Conservation (phyloP, 2,329 filamentous ascomycete genomes). For the Xylariomycetidae sp. region DNA sequence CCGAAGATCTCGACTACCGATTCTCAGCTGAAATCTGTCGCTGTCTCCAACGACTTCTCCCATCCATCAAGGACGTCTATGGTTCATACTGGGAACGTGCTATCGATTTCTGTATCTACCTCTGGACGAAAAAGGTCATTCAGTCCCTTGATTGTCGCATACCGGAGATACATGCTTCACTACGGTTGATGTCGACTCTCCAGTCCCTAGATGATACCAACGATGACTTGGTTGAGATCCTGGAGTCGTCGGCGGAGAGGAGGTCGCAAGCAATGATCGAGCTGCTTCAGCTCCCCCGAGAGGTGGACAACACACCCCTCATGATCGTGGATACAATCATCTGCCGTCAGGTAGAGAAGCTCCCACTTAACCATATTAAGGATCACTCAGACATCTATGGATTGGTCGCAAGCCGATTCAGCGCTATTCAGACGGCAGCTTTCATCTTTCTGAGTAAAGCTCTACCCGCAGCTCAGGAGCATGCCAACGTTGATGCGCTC, state of each 20-base stretch:
- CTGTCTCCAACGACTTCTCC: slow-evolving; percentile 58
- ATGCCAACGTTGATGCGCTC: slow-evolving; percentile 73
- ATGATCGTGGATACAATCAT: slow-evolving; percentile 73
- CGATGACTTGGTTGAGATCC: slow-evolving; percentile 76
- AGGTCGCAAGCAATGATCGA: slow-evolving; percentile 57
- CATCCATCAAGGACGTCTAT: slow-evolving; percentile 75
- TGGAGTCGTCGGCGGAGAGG: slow-evolving; percentile 54
- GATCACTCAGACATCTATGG: slow-evolving; percentile 68
- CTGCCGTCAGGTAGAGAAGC: slow-evolving; percentile 60
- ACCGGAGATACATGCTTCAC: slow-evolving; percentile 64
- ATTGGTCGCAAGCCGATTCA: slow-evolving; percentile 70
- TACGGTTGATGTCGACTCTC: slow-evolving; percentile 65
- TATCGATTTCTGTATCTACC: slow-evolving; percentile 52
- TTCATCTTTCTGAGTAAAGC: slow-evolving; percentile 76
- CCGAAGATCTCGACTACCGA: slow-evolving; percentile 37
- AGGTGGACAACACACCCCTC: slow-evolving; percentile 55
- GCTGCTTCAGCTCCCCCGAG: slow-evolving; percentile 53
- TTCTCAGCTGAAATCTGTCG: slow-evolving; percentile 50
- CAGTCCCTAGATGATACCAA: slow-evolving; percentile 67
- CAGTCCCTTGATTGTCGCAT: slow-evolving; percentile 44
- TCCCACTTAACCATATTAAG: slow-evolving; percentile 57
- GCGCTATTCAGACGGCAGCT: slow-evolving; percentile 71
- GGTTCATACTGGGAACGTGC: slow-evolving; percentile 78
- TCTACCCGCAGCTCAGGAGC: slow-evolving; percentile 74
- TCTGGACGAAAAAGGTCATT: slow-evolving; percentile 49